Base-by-base conservation (phyloP, 805 yeast species). In the Candida montana region DNA sequence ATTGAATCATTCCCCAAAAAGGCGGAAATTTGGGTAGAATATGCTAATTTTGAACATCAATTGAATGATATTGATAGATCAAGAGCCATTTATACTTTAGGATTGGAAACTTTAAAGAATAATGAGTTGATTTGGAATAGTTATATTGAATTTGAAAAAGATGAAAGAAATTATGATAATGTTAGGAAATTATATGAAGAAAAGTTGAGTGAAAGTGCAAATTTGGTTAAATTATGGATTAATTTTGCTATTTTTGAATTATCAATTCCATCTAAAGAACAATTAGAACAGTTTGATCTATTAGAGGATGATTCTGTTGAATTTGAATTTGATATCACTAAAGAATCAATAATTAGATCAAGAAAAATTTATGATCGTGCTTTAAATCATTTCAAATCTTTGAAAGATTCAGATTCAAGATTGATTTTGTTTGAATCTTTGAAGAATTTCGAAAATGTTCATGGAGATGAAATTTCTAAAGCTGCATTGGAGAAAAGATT, bases 191-290 rank as follows among this genome's bases (percentile, higher is more conserved):
- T 81, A 1, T 79, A 71, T 51, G 67, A 71, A 36, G 53, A 64
- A 2, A 58, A 70, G 18, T 48, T 77, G 12, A 54, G 49, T 5
- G 35, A 52, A 20, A 60, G 66, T 5, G 54, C 56, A 6, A 49
- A 55, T 29, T 53, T 65, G 4, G 63, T 72, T 4, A 58, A 64
- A 19, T 53, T 65, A 2, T 83, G 93, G 87, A 71, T 83, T 12
- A 68, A 79, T 20, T 72, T 68, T 52, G 95, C 95, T 2, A 61
- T 77, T 48, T 83, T 84, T 58, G 95, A 87, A 57, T 65, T 83
- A 3, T 67, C 81, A 1, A 70, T 80, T 1, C 88, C 88, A 7
- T 70, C 80, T 1, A 67, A 68, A 1, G 67, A 63, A 17, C 84
- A 80, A 48, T 45, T 77, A n/a, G 53, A 52, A 15, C 57, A 58